A percentile compares a stretch with the other conserved stretches of the same genome.
Conservation (phyloP, 139 green algal species). For the Gonium pectorale region DNA sequence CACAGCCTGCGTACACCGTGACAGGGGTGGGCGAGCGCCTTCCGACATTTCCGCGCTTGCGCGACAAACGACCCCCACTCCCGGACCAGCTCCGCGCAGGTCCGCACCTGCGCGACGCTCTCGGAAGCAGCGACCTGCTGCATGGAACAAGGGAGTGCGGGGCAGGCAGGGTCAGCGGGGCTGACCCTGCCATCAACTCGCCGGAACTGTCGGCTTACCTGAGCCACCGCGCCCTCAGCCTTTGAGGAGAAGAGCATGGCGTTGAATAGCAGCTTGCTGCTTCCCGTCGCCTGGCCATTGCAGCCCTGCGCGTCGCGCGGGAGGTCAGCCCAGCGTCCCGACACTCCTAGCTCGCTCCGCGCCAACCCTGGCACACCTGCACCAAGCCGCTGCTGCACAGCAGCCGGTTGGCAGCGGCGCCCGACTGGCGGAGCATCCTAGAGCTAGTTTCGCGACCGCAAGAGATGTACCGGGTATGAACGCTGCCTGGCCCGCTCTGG, state of each 20-base stretch:
- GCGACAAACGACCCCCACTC: too few relatives aligned
- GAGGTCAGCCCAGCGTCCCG: not conserved
- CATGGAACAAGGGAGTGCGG: not conserved
- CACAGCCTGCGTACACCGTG: slow-evolving; percentile 25
- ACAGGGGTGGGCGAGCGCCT: too few relatives aligned
- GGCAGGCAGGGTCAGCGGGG: not conserved
- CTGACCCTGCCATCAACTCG: not conserved
- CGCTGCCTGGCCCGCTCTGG: not conserved
- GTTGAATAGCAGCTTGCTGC: slow-evolving; percentile 51
- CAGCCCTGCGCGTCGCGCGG: not conserved
- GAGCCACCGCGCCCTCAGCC: slow-evolving; percentile 28
- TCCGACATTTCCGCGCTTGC: too few relatives aligned
- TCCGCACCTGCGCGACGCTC: slow-evolving; percentile 24
- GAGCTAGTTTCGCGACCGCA: slow-evolving; percentile 9
- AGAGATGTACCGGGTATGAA: too few relatives aligned
- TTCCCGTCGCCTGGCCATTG: slow-evolving; percentile 10
- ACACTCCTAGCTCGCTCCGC: not conserved
- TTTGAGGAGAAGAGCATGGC: slow-evolving; percentile 45
- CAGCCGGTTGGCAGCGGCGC: slow-evolving; percentile 30
- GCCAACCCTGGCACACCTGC: slow-evolving; percentile 9
- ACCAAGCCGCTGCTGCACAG: slow-evolving; percentile 27
- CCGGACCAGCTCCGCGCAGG: too few relatives aligned
- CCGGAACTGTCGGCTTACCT: slow-evolving; percentile 34
- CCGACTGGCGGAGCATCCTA: slow-evolving; percentile 41
- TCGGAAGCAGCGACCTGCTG: slow-evolving; percentile 31